phyloP scores from a whole-genome alignment of 352 stramenopile genomes.

The Globisporangium barbulae region DNA sequence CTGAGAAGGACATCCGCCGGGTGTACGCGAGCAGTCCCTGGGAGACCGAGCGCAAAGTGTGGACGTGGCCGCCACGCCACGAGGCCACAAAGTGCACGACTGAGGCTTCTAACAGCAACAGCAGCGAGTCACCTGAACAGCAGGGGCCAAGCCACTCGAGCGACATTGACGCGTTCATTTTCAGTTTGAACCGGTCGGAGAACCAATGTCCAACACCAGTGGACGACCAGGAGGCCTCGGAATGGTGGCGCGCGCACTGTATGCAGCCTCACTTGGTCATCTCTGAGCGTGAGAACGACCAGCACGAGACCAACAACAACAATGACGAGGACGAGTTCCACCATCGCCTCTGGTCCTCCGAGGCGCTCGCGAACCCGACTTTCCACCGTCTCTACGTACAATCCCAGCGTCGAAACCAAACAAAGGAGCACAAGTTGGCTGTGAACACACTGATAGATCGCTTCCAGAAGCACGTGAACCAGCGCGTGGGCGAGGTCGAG shows the following conservation, averaged over 20 bases:
- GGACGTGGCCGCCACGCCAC: constrained; percentile 32
- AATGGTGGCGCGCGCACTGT: constrained; percentile 62
- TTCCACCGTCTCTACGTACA: constrained; percentile 36
- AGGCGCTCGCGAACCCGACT: constrained; percentile 45
- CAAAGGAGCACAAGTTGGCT: constrained; percentile 21
- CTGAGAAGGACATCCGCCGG: constrained; percentile 41
- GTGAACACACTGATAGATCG: constrained; percentile 16
- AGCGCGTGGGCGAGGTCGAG: constrained; percentile 44
- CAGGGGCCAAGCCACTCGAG: not conserved
- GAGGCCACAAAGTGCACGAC: not conserved
- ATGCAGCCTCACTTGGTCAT: constrained; percentile 36
- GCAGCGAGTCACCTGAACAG: not conserved
- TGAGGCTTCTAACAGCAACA: not conserved
- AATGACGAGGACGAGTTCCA: constrained; percentile 20
- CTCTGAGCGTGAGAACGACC: constrained; percentile 8
- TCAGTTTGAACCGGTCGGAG: constrained; percentile 20
- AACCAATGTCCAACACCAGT: constrained; percentile 8
- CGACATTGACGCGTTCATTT: constrained; percentile 35
- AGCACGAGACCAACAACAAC: constrained; percentile 18
- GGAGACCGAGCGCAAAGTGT: constrained; percentile 45
- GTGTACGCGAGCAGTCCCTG: constrained; percentile 39
- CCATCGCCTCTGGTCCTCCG: constrained; percentile 28
- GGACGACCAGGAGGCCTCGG: constrained; percentile 34
- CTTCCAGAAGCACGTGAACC: constrained; percentile 34
- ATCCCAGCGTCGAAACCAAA: constrained; percentile 12